Conservation (phyloP, 306 rosid genomes). For the Cucurbita ficifolia region DNA sequence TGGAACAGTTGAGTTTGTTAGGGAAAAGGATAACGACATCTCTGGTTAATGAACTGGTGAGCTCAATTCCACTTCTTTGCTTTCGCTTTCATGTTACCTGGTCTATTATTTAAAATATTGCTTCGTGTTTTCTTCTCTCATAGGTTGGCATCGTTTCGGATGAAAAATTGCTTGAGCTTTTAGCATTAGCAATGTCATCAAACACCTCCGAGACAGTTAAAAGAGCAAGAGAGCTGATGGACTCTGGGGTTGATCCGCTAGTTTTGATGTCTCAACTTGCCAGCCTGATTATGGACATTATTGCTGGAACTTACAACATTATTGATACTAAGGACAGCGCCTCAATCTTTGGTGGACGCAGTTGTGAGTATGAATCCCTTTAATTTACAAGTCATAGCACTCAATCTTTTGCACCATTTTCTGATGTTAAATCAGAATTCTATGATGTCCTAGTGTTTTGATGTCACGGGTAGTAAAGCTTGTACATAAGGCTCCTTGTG, state of each 20-base stretch:
- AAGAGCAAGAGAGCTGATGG: conserved; percentile 91
- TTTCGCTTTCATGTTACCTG: conserved; percentile 7
- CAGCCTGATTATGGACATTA: conserved; percentile 89
- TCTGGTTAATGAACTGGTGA: conserved; percentile 94
- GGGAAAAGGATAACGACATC: conserved; percentile 81
- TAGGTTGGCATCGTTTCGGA: conserved; percentile 96
- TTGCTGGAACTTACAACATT: conserved; percentile 72
- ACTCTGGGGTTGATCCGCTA: conserved; percentile 87
- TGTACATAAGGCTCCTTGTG: background rate
- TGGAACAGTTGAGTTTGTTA: conserved; percentile 88
- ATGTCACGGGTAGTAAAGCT: background rate
- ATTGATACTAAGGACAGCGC: conserved; percentile 41
- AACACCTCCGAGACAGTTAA: conserved; percentile 91
- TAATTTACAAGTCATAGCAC: conserved; percentile 1
- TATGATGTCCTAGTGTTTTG: background rate
- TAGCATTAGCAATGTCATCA: conserved; percentile 93
- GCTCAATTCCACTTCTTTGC: conserved; percentile 23
- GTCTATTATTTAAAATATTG: background rate
- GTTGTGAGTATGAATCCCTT: conserved; percentile 52
- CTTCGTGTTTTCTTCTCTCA: conserved; percentile 15
- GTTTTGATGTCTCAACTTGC: conserved; percentile 94
- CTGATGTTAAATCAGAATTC: background rate
- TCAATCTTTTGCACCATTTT: conserved; percentile 8
- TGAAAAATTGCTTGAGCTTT: conserved; percentile 82
- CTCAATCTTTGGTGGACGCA: conserved; percentile 42